Percentiles rank a stretch among this genome's conserved stretches.
These are phyloP conservation scores for Pisolithus marmoratus DNA, from an alignment of 768 basidiomycete species.

Conservation along the genomic window DNA sequence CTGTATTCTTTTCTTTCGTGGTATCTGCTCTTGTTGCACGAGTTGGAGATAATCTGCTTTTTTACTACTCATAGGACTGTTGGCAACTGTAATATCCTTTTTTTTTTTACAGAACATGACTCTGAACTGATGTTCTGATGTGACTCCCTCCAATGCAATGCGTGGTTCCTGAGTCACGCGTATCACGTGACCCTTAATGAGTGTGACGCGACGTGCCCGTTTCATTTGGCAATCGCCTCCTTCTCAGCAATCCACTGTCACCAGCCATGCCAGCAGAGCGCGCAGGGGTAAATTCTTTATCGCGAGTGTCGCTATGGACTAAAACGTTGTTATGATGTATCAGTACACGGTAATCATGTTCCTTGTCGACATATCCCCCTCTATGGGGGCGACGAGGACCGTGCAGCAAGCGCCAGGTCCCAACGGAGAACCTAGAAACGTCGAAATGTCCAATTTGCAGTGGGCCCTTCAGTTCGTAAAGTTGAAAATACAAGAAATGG, in stretches of 20 bases:
- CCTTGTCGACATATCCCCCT: slow-evolving; percentile 79
- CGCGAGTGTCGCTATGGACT: slow-evolving; percentile 2
- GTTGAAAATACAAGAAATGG: slow-evolving; percentile 90
- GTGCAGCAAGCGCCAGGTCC: slow-evolving; percentile 52
- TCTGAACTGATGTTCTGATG: background rate
- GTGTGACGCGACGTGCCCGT: slow-evolving; percentile 20
- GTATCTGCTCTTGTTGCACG: background rate
- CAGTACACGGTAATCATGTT: slow-evolving; percentile 84
- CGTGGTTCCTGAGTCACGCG: slow-evolving; percentile 13
- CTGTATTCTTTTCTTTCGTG: background rate
- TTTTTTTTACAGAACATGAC: too few species aligned
- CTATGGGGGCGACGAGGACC: slow-evolving; percentile 66
- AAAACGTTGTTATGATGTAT: background rate
- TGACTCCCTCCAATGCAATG: background rate
- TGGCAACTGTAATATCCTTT: background rate
- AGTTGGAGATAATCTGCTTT: too few species aligned
- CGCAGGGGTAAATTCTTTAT: slow-evolving; percentile 58
- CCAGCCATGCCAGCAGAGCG: slow-evolving; percentile 45
- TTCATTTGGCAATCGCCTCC: slow-evolving; percentile 15
- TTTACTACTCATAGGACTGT: background rate
- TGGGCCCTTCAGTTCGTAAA: slow-evolving; percentile 84
- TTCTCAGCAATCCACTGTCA: background rate
- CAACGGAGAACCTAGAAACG: slow-evolving; percentile 42
- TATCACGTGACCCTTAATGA: slow-evolving; percentile 29
- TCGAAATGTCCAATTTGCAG: slow-evolving; percentile 72